These are phyloP conservation scores for Alnus glutinosa DNA, from an alignment of 306 rosid genomes.

Conservation along the genomic window DNA sequence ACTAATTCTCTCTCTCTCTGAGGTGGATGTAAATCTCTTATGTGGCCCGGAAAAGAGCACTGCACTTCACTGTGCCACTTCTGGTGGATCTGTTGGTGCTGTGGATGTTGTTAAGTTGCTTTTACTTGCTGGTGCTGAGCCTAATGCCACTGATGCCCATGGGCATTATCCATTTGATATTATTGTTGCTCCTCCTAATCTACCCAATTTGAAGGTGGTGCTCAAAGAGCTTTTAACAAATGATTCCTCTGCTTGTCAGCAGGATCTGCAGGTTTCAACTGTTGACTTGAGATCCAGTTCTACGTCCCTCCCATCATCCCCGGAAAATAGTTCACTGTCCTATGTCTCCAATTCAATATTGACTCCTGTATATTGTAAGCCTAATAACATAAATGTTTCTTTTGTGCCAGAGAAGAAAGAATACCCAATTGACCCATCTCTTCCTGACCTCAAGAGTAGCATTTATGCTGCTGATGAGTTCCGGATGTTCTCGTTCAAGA, in stretches of 20 bases:
- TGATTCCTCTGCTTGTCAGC: conserved; percentile 24
- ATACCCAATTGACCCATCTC: conserved; percentile 84
- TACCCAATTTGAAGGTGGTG: conserved; percentile 33
- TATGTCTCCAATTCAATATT: conserved; percentile 52
- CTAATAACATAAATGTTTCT: conserved; percentile 37
- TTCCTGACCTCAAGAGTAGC: conserved; percentile 92
- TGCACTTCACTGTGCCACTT: conserved; percentile 93
- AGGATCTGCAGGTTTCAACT: conserved; percentile 47
- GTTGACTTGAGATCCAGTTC: conserved; percentile 24
- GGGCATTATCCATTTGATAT: conserved; percentile 71
- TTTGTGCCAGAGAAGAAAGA: conserved; percentile 69
- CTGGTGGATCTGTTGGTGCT: conserved; percentile 69
- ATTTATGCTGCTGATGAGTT: conserved; percentile 88
- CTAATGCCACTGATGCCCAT: conserved; percentile 47
- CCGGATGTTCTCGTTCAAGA: conserved; percentile 89
- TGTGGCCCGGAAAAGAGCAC: conserved; percentile 67
- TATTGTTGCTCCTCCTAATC: conserved; percentile 61
- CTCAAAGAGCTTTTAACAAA: conserved; percentile 61
- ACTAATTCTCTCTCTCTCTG: conserved; percentile 50
- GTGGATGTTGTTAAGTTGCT: conserved; percentile 65
- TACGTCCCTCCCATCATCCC: conserved; percentile 44
- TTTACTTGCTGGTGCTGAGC: conserved; percentile 68
- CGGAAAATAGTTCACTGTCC: conserved; percentile 50
- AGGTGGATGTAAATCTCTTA: conserved; percentile 61
- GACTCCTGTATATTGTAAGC: conserved; percentile 52